A percentile compares a stretch with the other conserved stretches of the same genome.
Conservation (phyloP, 345 rosid species). For the Pugionium cornutum region DNA sequence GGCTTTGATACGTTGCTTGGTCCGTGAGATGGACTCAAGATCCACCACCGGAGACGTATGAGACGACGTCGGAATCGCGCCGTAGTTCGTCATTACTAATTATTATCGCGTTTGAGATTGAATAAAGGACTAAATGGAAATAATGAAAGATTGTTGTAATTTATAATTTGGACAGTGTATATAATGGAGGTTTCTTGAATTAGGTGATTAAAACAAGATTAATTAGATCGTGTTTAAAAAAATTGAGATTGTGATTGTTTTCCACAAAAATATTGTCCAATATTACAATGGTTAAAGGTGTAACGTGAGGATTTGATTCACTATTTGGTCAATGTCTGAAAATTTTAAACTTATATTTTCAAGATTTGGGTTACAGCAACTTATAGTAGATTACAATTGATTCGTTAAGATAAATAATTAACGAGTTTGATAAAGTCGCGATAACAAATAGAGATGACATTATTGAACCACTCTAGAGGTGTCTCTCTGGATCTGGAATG, state of each 20-base stretch:
- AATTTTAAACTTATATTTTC: neutral
- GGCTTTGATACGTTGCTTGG: conserved; percentile 52
- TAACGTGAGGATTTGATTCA: conserved; percentile 10
- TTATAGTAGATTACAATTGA: too few relatives aligned
- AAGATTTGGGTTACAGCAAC: neutral
- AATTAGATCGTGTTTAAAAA: neutral
- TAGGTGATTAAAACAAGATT: neutral
- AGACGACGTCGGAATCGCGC: conserved; percentile 68
- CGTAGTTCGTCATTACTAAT: conserved; percentile 18
- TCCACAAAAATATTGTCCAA: neutral
- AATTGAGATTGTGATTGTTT: conserved; percentile 11
- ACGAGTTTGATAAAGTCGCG: too few relatives aligned
- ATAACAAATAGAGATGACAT: too few relatives aligned
- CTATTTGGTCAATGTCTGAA: conserved; percentile 15
- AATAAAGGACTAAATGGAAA: neutral
- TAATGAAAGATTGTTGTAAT: neutral
- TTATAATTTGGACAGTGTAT: neutral
- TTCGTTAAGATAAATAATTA: too few relatives aligned
- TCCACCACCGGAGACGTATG: conserved; percentile 38
- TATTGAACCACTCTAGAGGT: too few relatives aligned
- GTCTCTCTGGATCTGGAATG: too few relatives aligned
- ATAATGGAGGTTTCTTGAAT: neutral
- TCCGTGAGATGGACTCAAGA: conserved; percentile 53
- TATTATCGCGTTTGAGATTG: neutral
- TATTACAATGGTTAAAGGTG: neutral